phyloP scores from a whole-genome alignment of 163 green algal genomes.

The Coccomyxa subellipsoidea region DNA sequence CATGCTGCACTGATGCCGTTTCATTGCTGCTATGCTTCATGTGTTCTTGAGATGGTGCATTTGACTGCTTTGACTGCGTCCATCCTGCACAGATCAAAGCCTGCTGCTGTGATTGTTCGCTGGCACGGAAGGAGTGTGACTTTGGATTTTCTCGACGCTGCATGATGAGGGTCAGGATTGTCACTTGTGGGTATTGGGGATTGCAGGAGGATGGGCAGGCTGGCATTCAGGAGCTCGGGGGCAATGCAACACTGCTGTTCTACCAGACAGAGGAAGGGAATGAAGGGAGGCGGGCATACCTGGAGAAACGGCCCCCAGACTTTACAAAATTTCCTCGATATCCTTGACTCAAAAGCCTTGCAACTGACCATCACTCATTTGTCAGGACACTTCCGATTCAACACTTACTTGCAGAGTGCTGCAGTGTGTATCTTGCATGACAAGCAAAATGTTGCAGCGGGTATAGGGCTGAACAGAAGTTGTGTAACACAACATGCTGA shows the following conservation, averaged over 20 bases:
- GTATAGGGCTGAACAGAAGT: no score
- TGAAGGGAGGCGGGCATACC: conserved; percentile 86
- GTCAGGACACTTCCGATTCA: background rate
- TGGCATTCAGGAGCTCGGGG: conserved; percentile 90
- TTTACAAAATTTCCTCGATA: conserved; percentile 86
- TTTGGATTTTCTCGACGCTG: no score
- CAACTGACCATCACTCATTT: no score
- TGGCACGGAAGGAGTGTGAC: no score
- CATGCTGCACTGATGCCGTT: no score
- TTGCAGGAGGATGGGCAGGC: conserved; percentile 88
- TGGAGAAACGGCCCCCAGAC: conserved; percentile 86
- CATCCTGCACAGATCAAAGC: background rate
- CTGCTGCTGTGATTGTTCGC: no score
- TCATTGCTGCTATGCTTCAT: no score
- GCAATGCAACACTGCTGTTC: conserved; percentile 95
- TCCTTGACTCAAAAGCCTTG: conserved; percentile 52
- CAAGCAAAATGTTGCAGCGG: no score
- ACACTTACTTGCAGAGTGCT: background rate
- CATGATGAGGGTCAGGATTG: background rate
- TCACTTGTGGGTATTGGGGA: background rate
- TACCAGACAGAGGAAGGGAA: conserved; percentile 92
- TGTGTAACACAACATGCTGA: no score
- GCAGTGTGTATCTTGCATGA: no score
- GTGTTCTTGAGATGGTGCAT: no score
- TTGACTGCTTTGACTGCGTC: no score